phyloP scores from a whole-genome alignment of 805 yeast species.

The Starmera pachycereana region DNA sequence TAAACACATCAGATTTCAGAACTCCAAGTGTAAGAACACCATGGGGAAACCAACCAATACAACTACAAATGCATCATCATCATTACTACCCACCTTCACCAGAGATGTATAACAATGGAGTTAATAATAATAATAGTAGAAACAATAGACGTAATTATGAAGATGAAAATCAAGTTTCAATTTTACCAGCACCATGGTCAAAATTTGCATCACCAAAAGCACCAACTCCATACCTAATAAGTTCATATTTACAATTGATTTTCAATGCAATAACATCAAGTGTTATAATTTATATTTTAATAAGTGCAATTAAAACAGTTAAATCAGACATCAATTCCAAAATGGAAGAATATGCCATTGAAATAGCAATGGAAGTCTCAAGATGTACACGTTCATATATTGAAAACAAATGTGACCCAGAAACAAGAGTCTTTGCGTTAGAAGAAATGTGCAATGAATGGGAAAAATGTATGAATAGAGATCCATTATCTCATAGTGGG shows the following conservation, averaged over 20 bases:
- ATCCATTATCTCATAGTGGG: conserved; percentile 31
- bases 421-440: conserved; percentile 46
- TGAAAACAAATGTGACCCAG: conserved; percentile 49
- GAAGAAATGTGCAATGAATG: conserved; percentile 47
- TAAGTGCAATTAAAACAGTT: conserved; percentile 36
- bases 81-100: conserved; percentile 26
- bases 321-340: conserved; percentile 42
- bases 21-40: background rate
- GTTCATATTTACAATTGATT: conserved; percentile 51
- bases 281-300: conserved; percentile 33
- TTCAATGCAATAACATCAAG: conserved; percentile 38
- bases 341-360: conserved; percentile 36
- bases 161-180: conserved; percentile 5
- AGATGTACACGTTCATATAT: conserved; percentile 41
- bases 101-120: background rate
- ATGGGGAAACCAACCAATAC: conserved; percentile 14
- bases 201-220: conserved; percentile 38
- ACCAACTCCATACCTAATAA: conserved; percentile 42
- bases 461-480: conserved; percentile 57
- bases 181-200: conserved; percentile 55
- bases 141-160: background rate
- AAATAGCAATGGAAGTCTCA: conserved; percentile 39
- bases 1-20: background rate
- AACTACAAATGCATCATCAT: conserved; percentile 33
- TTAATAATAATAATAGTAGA: too few species aligned